A percentile compares a stretch with the other conserved stretches of the same genome.
phyloP scores from a whole-genome alignment of 768 basidiomycete species.

The Tremella fuciformis region DNA sequence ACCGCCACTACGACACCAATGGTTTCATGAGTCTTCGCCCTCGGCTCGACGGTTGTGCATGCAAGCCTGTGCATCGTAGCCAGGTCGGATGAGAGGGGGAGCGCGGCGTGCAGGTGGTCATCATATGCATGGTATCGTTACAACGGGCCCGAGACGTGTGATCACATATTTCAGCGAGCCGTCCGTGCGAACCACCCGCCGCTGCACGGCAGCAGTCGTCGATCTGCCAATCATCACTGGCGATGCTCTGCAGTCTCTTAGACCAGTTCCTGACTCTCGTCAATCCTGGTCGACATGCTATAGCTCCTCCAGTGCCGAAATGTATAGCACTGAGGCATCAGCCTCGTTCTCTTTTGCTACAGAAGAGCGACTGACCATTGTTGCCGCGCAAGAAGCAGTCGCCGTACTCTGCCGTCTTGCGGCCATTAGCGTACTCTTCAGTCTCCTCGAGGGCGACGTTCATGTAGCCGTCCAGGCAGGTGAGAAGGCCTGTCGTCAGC shows the following conservation, averaged over 20 bases:
- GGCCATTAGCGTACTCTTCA: conserved; percentile 86
- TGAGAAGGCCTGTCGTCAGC: conserved; percentile 67
- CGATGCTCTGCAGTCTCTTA: no score
- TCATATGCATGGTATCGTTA: no score
- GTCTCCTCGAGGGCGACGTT: conserved; percentile 97
- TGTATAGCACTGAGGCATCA: conserved; percentile 41
- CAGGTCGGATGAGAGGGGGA: neutral
- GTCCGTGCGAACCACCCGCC: no score
- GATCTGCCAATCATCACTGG: no score
- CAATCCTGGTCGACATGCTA: neutral
- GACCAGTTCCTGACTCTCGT: no score
- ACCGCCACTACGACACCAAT: neutral
- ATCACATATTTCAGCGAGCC: no score
- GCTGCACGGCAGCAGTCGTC: no score
- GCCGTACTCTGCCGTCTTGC: conserved; percentile 83
- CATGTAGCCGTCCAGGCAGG: conserved; percentile 98
- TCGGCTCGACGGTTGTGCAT: no score
- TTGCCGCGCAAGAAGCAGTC: conserved; percentile 76
- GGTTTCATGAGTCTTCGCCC: no score
- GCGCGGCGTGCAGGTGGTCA: no score
- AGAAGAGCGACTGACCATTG: conserved; percentile 41
- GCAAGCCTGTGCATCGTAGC: no score
- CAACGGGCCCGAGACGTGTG: no score
- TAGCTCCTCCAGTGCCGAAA: conserved; percentile 47
- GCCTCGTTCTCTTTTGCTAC: neutral